Conservation (phyloP, 2,329 filamentous ascomycete species). For the Neopestalotiopsis rosae region DNA sequence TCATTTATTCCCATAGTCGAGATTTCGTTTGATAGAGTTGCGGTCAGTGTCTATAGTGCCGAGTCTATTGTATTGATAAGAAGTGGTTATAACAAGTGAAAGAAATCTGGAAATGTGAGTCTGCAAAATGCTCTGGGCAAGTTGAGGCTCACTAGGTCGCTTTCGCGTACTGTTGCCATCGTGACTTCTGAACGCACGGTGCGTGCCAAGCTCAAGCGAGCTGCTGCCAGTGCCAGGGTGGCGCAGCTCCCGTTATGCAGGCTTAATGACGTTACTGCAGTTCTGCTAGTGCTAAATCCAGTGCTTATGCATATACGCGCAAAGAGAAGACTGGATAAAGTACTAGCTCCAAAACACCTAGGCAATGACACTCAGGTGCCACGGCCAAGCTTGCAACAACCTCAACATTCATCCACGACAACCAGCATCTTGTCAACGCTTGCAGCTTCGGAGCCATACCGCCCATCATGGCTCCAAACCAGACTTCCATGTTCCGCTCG, state of each 20-base stretch:
- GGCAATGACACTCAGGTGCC: constrained; percentile 15
- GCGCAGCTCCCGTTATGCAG: neutral
- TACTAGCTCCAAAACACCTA: constrained; percentile 7
- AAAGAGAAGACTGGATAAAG: neutral
- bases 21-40: too few species aligned
- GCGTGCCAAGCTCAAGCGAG: neutral
- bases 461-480: constrained; percentile 63
- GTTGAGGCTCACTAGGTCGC: too few species aligned
- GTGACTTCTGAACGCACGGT: too few species aligned
- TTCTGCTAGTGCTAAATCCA: neutral
- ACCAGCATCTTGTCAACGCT: neutral
- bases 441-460: constrained; percentile 15
- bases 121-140: too few species aligned
- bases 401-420: constrained; percentile 1
- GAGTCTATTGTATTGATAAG: too few species aligned
- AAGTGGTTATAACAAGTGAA: too few species aligned
- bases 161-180: too few species aligned
- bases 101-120: too few species aligned
- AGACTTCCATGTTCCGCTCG: constrained; percentile 98
- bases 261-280: neutral
- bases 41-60: too few species aligned
- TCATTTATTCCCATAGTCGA: too few species aligned
- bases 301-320: neutral
- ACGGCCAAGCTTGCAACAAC: constrained; percentile 9
- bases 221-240: neutral